These are phyloP conservation scores for Phaeosphaeriaceae sp. DNA, from an alignment of 2,329 filamentous ascomycete genomes.

Conservation along the genomic window DNA sequence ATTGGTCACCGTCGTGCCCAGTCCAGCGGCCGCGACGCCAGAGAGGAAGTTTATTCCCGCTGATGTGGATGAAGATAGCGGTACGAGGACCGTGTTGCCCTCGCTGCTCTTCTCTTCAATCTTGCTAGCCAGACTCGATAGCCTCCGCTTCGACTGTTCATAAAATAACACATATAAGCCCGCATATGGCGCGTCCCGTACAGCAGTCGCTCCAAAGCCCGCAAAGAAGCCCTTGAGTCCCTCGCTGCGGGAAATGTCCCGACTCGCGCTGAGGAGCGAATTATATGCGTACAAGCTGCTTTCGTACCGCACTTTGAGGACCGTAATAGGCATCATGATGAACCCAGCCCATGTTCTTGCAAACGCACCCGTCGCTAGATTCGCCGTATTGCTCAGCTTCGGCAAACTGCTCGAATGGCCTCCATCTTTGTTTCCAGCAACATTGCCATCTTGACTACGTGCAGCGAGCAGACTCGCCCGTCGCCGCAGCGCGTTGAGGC, in stretches of 20 bases:
- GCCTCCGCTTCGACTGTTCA: slow-evolving; percentile 77
- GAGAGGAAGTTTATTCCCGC: slow-evolving; percentile 85
- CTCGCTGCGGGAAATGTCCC: slow-evolving; percentile 76
- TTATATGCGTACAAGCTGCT: slow-evolving; percentile 84
- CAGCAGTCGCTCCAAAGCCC: slow-evolving; percentile 91
- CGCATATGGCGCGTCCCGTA: slow-evolving; percentile 95
- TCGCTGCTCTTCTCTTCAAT: slow-evolving; percentile 38
- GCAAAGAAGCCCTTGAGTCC: slow-evolving; percentile 88
- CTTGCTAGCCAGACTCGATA: slow-evolving; percentile 52
- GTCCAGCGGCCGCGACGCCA: slow-evolving; percentile 78
- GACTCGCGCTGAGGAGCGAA: slow-evolving; percentile 74
- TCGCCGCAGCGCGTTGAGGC: slow-evolving; percentile 83
- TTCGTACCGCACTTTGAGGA: slow-evolving; percentile 96
- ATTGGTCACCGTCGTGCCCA: slow-evolving; percentile 90
- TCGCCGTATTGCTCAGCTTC: slow-evolving; percentile 82
- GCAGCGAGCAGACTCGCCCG: slow-evolving; percentile 55
- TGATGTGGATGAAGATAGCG: slow-evolving; percentile 51
- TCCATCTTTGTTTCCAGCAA: slow-evolving; percentile 20
- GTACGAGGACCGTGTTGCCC: slow-evolving; percentile 7
- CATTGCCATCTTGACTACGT: slow-evolving; percentile 19
- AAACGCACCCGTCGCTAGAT: slow-evolving; percentile 82
- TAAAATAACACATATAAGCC: slow-evolving; percentile 95
- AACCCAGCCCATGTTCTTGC: slow-evolving; percentile 89
- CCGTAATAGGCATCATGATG: slow-evolving; percentile 92
- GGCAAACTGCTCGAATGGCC: slow-evolving; percentile 75